phyloP scores from a whole-genome alignment of 2,329 filamentous ascomycete genomes.

The Colletotrichum scovillei region DNA sequence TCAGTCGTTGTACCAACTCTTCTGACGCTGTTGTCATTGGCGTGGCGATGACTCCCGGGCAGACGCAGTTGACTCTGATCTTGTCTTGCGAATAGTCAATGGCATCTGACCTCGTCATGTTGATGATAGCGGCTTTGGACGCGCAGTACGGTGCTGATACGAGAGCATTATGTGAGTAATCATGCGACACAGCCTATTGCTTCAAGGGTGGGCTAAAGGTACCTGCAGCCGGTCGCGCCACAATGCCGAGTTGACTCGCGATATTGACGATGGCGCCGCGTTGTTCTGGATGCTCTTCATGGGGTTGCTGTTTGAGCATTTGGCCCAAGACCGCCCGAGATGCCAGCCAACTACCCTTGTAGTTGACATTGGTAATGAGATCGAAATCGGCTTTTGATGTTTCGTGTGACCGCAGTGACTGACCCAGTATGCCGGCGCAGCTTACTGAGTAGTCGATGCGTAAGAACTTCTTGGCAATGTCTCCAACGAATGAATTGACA shows the following conservation, averaged over 20 bases:
- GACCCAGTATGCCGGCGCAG: constrained; percentile 64
- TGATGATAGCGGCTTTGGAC: constrained; percentile 68
- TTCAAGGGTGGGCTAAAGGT: constrained; percentile 37
- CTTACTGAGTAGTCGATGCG: constrained; percentile 68
- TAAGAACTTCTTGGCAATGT: constrained; percentile 48
- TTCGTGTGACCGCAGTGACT: constrained; percentile 55
- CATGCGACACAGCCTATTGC: not conserved
- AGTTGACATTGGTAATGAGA: constrained; percentile 65
- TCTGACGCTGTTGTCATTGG: constrained; percentile 55
- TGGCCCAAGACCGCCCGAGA: constrained; percentile 55
- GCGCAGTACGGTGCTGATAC: constrained; percentile 64
- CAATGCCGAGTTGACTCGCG: constrained; percentile 63
- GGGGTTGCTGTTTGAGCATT: constrained; percentile 58
- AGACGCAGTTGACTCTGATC: constrained; percentile 67
- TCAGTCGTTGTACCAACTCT: constrained; percentile 52
- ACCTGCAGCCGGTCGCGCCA: constrained; percentile 57
- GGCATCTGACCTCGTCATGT: constrained; percentile 66
- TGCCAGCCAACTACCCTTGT: constrained; percentile 61
- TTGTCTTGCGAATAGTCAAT: constrained; percentile 63
- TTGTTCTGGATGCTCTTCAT: constrained; percentile 53
- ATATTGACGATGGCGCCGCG: constrained; percentile 63
- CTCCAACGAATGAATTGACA: constrained; percentile 49
- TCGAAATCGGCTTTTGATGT: constrained; percentile 62
- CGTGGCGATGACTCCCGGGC: constrained; percentile 71
- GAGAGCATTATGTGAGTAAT: not conserved